Evolutionary conservation across 208 protist genomes (phyloP), one percentile per base, ranked within the genome.

Genomic region (Leptomonas pyrrhocoris): DNA sequence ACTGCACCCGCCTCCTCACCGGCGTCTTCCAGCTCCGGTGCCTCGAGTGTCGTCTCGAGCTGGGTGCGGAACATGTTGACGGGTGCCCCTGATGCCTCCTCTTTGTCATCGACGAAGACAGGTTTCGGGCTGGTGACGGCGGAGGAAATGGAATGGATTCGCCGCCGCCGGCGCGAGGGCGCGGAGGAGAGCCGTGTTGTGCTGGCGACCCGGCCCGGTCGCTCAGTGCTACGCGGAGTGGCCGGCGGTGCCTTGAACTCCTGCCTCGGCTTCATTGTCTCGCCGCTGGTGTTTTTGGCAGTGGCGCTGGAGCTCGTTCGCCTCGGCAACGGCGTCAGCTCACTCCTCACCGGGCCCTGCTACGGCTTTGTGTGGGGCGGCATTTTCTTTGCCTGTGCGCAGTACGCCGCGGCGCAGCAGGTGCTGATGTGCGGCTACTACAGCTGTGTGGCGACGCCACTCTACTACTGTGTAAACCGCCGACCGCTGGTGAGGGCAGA

Each of bases 341-440:
- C 70, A 0, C 38, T 92, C 57, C 25, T 86, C 8, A 57, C 73
- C 12, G 86, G 68, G 0, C 84, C 87, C 16, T 40, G 83, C 50
- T 82, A 82, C 31, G 91, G 85, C 1, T 36, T 85, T 1, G 16
- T 74, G 43, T 96, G 91, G 89, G 77, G 77, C 2, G 55, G 53
- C 15, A 57, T 85, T 15, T 96, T 96, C 75, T 42, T 89, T 15
- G 7, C 64, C 23, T 78, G 82, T 36, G 81, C 83, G 28, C 72
- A 80, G 65, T 93, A 92, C 73, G 88, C 88, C 16, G 91, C 86
- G 16, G 64, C 60, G 16, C 91, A 96, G 73, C 91, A 96, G 74
- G 61, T 86, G 38, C 23, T 83, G 1, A 57, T 92, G 18, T 83
- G 79, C 63, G n/a, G 62, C 23, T 81, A 86, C 61, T 83, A 89